phyloP scores from a whole-genome alignment of 805 yeast genomes.

The Starmerella apis region DNA sequence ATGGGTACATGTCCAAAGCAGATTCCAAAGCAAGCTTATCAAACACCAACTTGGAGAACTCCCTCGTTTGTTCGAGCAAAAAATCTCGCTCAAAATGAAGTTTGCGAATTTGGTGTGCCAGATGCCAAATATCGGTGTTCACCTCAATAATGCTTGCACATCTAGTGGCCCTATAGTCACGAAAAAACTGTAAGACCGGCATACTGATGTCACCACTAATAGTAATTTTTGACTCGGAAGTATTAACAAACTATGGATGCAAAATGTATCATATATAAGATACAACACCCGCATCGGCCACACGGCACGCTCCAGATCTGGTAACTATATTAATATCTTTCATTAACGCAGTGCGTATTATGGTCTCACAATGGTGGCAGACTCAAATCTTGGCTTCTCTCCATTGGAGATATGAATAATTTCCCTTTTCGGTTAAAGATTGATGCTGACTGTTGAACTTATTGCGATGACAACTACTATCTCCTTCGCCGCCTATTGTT shows the following conservation, averaged over 20 bases:
- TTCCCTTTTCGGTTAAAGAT: too few relatives aligned
- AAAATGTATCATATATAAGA: too few relatives aligned
- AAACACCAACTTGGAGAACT: constrained; percentile 10
- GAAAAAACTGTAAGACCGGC: neutral
- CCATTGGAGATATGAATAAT: too few relatives aligned
- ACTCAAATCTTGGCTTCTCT: too few relatives aligned
- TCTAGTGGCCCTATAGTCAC: neutral
- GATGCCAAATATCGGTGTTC: constrained; percentile 2
- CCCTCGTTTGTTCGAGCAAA: neutral
- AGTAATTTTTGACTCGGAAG: too few relatives aligned
- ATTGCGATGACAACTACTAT: too few relatives aligned
- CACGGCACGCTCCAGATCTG: neutral
- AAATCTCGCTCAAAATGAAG: neutral
- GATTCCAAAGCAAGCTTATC: constrained; percentile 15
- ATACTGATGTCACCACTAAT: too few relatives aligned
- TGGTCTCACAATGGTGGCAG: neutral
- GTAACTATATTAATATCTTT: neutral
- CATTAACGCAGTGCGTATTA: neutral
- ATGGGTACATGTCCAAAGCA: neutral
- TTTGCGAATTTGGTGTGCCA: neutral
- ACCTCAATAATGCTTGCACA: neutral
- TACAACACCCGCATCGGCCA: too few relatives aligned
- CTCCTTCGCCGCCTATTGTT: too few relatives aligned
- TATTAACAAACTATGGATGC: too few relatives aligned
- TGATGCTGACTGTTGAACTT: too few relatives aligned